Conservation (phyloP, 1,284 basidiomycete genomes). For the Cryptococcus deneoformans region DNA sequence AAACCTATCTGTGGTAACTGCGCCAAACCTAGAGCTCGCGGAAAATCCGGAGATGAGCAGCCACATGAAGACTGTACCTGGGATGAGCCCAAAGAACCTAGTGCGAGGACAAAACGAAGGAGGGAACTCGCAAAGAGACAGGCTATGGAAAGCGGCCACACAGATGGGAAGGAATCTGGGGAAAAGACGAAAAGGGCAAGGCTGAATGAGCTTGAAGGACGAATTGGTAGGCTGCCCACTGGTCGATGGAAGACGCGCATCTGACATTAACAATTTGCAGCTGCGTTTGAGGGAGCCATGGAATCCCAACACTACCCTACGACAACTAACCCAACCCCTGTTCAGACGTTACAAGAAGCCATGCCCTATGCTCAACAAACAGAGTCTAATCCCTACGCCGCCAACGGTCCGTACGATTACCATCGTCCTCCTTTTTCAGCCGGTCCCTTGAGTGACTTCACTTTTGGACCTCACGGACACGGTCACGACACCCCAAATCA, state of each 20-base stretch:
- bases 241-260: not conserved
- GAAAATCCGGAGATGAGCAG: slow-evolving; percentile 12
- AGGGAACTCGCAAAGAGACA: slow-evolving; percentile 18
- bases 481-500: no score
- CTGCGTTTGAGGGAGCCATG: slow-evolving; percentile 7
- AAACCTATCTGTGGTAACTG: slow-evolving; percentile 43
- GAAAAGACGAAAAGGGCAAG: slow-evolving; percentile 13
- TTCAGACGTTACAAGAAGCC: no score
- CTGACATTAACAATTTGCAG: not conserved
- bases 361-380: not conserved
- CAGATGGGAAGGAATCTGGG: not conserved
- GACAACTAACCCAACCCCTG: not conserved
- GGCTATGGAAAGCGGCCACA: slow-evolving; percentile 1
- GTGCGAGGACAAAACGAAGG: slow-evolving; percentile 26
- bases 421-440: not conserved
- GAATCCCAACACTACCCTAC: not conserved
- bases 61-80: slow-evolving; percentile 31
- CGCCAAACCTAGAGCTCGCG: slow-evolving; percentile 30
- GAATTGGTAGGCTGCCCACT: slow-evolving; percentile 12
- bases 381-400: not conserved
- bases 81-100: slow-evolving; percentile 36
- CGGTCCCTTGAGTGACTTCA: not conserved
- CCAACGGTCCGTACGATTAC: not conserved
- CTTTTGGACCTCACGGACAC: not conserved
- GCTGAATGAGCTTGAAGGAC: slow-evolving; percentile 17